Conservation (phyloP, 805 yeast genomes). For the Myxozyma kluyveri region DNA sequence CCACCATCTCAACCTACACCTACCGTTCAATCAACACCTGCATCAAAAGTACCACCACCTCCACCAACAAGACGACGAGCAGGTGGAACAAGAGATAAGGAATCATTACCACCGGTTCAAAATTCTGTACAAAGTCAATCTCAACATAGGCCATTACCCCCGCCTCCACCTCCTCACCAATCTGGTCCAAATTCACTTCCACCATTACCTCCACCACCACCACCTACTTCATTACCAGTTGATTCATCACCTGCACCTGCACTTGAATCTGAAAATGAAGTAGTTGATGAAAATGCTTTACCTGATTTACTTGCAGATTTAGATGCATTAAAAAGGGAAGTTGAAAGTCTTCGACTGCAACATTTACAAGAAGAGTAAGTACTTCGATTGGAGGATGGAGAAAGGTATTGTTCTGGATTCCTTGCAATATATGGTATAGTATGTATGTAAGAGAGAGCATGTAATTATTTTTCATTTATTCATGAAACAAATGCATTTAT, state of each 20-base stretch:
- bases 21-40: neutral
- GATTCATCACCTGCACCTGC: neutral
- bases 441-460: neutral
- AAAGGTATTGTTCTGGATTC: neutral
- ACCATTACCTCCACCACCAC: constrained; percentile 14
- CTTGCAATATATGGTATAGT: neutral
- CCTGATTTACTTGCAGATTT: constrained; percentile 29
- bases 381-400: neutral
- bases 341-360: constrained; percentile 24
- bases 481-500: neutral
- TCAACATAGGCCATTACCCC: constrained; percentile 1
- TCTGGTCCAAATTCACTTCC: constrained; percentile 2
- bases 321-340: constrained; percentile 24
- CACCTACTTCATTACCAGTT: constrained; percentile 3
- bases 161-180: constrained; percentile 3
- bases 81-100: constrained; percentile 1
- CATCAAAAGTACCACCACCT: constrained; percentile 16
- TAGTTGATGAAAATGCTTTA: constrained; percentile 6
- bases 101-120: neutral
- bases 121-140: neutral
- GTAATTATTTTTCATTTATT: neutral
- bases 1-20: neutral
- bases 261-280: neutral
- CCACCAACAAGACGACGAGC: constrained; percentile 22
- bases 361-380: constrained; percentile 1